Evolutionary conservation across 2,329 filamentous ascomycete genomes (phyloP), one percentile per base, ranked within the genome.

Genomic region (Colletotrichum orbiculare): DNA sequence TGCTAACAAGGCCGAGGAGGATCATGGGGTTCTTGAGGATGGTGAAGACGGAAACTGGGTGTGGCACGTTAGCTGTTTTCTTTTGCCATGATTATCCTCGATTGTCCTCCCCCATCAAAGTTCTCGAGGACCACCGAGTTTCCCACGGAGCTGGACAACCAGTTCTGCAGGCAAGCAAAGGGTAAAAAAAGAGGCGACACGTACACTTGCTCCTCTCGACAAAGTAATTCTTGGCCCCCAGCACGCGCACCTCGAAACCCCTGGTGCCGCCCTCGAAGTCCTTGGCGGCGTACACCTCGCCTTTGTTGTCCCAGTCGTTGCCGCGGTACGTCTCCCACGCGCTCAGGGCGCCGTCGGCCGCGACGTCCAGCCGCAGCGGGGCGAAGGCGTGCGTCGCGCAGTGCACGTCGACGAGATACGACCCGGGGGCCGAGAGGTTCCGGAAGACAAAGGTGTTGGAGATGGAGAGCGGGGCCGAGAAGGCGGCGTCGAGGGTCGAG

Each of bases 1-100:
- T 88, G 67, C 90, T 93, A 43, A 96, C 89, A 39, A 97, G 79
- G 5, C 91, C 94, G 82, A 99, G 91, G 66, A 99, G 85, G 69
- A 98, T 97, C 94, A 98, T 98, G 4, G 96, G 96, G 75, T 93
- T 97, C 83, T 96, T 96, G 72, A 97, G 83, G 60, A 97, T 89
- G 64, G 87, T 87, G 62, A 97, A 74, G n/a, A 94, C 84, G 15
- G 90, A 93, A 80, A 95, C 91, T 93, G 69, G 47, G 6, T 55
- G 53, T 12, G 4, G 3, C 7, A 17, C 9, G n/a, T 65, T 49
- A 62, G 54, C 54, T 48, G 33, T 48, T 33, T 6, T 13, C 25
- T 48, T 11, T 12, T 34, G 4, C 35, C 17, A 7, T 12, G 9
- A 6, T 33, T 43, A 13, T 42, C 17, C 25, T 12, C 7, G 13